Evolutionary conservation across 768 basidiomycete genomes (phyloP).

Genomic region (Leccinum subtestaceum): DNA sequence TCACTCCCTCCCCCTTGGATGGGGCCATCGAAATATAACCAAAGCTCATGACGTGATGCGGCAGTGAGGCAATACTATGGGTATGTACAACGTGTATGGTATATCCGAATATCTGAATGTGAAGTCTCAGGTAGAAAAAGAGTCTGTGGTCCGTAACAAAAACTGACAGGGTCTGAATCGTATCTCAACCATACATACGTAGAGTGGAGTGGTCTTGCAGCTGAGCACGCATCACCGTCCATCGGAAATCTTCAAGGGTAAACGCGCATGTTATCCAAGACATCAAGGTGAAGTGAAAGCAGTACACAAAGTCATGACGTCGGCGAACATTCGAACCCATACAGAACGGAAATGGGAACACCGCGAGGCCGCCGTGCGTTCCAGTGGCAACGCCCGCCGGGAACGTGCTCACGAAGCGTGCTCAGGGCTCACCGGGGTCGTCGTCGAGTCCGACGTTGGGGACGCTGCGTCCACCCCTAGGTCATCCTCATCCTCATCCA

Average conservation of each 20-base stretch:
- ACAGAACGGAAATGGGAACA: conserved; percentile 1
- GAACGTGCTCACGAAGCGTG: neutral
- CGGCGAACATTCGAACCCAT: neutral
- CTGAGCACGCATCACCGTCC: neutral
- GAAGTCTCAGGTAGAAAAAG: neutral
- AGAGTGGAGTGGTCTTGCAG: neutral
- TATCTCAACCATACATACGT: neutral
- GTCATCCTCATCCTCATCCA: neutral
- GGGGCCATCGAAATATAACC: neutral
- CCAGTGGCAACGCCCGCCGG: neutral
- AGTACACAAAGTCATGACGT: conserved; percentile 4
- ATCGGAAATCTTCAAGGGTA: neutral
- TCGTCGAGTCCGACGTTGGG: conserved; percentile 1
- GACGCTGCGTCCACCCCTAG: neutral
- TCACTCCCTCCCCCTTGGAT: neutral
- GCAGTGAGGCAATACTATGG: neutral
- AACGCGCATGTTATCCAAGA: conserved; percentile 12
- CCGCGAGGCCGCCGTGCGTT: neutral
- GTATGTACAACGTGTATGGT: conserved; percentile 21
- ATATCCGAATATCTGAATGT: conserved; percentile 3
- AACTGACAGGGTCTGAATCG: neutral
- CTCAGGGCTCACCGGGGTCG: conserved; percentile 1
- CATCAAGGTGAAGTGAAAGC: neutral
- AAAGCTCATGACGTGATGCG: neutral
- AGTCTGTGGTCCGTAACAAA: neutral